These are phyloP conservation scores for Phyllosticta capitalensis DNA, from an alignment of 2,329 filamentous ascomycete species.

Conservation along the genomic window DNA sequence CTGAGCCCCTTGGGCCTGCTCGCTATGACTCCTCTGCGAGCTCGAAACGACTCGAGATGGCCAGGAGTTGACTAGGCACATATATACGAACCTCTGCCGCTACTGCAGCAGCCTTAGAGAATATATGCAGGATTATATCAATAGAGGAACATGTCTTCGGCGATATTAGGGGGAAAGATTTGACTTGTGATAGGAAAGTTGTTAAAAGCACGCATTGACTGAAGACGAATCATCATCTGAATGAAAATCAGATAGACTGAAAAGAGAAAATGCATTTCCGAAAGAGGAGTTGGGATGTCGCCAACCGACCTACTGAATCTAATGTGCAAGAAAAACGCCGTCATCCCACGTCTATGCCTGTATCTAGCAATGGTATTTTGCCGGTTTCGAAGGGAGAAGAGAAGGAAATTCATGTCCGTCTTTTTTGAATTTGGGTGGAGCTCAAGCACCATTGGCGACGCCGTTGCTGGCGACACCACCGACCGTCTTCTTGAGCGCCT, in stretches of 20 bases:
- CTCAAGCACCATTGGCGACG: conserved; percentile 6
- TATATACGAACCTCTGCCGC: too few relatives aligned
- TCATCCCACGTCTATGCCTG: background rate
- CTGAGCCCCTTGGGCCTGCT: too few relatives aligned
- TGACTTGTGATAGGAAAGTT: too few relatives aligned
- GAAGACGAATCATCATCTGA: background rate
- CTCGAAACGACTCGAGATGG: too few relatives aligned
- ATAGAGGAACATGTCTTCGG: too few relatives aligned
- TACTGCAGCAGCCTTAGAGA: too few relatives aligned
- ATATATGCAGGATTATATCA: too few relatives aligned
- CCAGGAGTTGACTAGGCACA: too few relatives aligned
- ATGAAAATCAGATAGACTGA: background rate
- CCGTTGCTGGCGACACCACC: conserved; percentile 35
- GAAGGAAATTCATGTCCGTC: background rate
- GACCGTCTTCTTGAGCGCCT: conserved; percentile 71
- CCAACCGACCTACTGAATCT: background rate
- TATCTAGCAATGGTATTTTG: background rate
- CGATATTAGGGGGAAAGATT: too few relatives aligned
- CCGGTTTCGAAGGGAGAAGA: background rate
- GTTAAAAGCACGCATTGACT: too few relatives aligned
- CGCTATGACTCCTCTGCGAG: too few relatives aligned
- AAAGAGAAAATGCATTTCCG: background rate
- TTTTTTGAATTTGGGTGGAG: background rate
- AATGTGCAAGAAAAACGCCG: background rate
- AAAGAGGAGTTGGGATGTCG: background rate